Percentiles rank a stretch among this genome's conserved stretches.
Evolutionary conservation across 2,329 filamentous ascomycete genomes (phyloP).

Genomic region (Xylaria sp.): DNA sequence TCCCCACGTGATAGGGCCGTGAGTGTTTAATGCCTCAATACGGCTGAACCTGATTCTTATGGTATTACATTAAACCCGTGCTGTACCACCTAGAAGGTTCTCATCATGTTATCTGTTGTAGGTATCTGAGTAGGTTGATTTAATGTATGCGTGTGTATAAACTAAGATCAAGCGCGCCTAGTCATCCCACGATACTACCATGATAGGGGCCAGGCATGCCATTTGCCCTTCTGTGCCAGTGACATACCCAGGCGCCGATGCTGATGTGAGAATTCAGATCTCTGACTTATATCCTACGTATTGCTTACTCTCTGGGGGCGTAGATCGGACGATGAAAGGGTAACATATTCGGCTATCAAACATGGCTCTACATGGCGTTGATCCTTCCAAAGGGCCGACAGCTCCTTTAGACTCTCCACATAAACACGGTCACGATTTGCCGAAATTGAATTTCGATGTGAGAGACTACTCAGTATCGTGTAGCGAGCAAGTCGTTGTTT

Average conservation of each 20-base stretch:
- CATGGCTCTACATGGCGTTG: constrained; percentile 34
- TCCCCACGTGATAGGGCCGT: constrained; percentile 36
- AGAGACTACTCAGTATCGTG: constrained; percentile 1
- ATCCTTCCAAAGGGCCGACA: constrained; percentile 29
- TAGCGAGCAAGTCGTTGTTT: constrained; percentile 6
- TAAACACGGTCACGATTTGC: constrained; percentile 14
- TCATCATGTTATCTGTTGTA: constrained; percentile 4
- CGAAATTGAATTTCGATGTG: constrained; percentile 21
- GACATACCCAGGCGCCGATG: constrained; percentile 20
- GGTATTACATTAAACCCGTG: constrained; percentile 19
- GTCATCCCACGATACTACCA: constrained; percentile 26
- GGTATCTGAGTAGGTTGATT: constrained; percentile 8
- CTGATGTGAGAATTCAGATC: constrained; percentile 39
- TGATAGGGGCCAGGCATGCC: constrained; percentile 17
- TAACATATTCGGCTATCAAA: constrained; percentile 37
- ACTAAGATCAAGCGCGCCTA: constrained; percentile 16
- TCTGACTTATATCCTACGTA: constrained; percentile 4
- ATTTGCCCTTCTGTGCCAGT: constrained; percentile 17
- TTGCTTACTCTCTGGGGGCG: constrained; percentile 23
- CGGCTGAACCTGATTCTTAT: constrained; percentile 8
- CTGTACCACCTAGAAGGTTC: constrained; percentile 20
- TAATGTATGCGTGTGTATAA: constrained; percentile 27
- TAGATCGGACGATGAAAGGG: constrained; percentile 37
- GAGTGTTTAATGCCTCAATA: constrained; percentile 22
- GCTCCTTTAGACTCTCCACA: constrained; percentile 4